phyloP scores from a whole-genome alignment of 106 monocot genomes.

The Dioscorea dumetorum region DNA sequence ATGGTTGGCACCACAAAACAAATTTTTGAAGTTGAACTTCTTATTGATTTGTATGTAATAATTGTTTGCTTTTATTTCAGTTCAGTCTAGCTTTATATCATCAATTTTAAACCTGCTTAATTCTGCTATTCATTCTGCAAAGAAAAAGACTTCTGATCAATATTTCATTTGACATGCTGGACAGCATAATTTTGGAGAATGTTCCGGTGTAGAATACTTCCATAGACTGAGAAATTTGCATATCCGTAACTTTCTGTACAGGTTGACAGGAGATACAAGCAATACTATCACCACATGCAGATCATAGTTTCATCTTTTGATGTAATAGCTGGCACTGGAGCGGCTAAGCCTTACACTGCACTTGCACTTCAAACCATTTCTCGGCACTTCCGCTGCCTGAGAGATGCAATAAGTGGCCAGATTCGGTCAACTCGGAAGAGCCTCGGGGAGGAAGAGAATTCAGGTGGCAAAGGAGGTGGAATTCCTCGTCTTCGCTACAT shows the following conservation, averaged over 20 bases:
- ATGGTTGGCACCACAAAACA: no score
- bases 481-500: slow-evolving; percentile 68
- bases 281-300: slow-evolving; percentile 86
- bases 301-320: slow-evolving; percentile 76
- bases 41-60: no score
- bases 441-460: slow-evolving; percentile 62
- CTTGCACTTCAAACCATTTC: slow-evolving; percentile 91
- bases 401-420: slow-evolving; percentile 76
- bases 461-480: slow-evolving; percentile 27
- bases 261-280: slow-evolving; percentile 84
- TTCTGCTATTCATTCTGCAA: no score
- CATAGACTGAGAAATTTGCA: no score
- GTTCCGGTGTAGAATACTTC: no score
- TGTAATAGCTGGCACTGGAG: slow-evolving; percentile 46
- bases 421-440: slow-evolving; percentile 41
- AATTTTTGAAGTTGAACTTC: no score
- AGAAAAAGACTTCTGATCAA: no score
- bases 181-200: no score
- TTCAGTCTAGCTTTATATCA: no score
- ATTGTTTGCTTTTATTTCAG: no score
- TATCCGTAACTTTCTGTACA: slow-evolving; percentile 12
- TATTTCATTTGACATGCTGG: no score
- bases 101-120: no score
- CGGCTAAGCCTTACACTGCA: slow-evolving; percentile 75
- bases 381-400: slow-evolving; percentile 68